These are phyloP conservation scores for Diplocarpon rosae DNA, from an alignment of 2,329 filamentous ascomycete genomes.

Conservation along the genomic window DNA sequence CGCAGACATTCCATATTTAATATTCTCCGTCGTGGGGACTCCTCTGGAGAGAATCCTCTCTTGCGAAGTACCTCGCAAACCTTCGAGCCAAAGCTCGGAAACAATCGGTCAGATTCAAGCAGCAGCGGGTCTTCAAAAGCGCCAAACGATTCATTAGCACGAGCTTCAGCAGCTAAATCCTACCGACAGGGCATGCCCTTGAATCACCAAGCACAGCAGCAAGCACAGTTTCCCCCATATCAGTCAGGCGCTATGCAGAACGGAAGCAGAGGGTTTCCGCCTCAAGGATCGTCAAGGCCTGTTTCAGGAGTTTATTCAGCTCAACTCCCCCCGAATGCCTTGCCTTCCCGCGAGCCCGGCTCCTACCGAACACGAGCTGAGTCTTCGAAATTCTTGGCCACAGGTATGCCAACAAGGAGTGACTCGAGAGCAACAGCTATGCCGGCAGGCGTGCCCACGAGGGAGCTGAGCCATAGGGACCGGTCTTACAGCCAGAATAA, in stretches of 20 bases:
- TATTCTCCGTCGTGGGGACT: slow-evolving; percentile 26
- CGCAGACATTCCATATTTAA: slow-evolving; percentile 28
- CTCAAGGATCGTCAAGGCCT: slow-evolving; percentile 30
- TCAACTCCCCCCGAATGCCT: slow-evolving; percentile 31
- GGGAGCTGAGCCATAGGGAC: slow-evolving; percentile 60
- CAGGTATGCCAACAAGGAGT: slow-evolving; percentile 42
- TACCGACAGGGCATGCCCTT: slow-evolving; percentile 34
- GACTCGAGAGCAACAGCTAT: slow-evolving; percentile 53
- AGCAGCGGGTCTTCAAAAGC: slow-evolving; percentile 23
- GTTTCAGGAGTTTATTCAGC: slow-evolving; percentile 36
- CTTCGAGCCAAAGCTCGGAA: slow-evolving; percentile 13
- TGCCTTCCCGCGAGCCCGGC: slow-evolving; percentile 29
- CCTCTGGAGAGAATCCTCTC: slow-evolving; percentile 14
- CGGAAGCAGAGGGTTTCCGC: slow-evolving; percentile 28
- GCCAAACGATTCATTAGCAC: slow-evolving; percentile 19
- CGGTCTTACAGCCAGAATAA: slow-evolving; percentile 53
- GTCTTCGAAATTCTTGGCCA: slow-evolving; percentile 43
- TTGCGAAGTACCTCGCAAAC: slow-evolving; percentile 14
- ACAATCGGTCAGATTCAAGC: slow-evolving; percentile 20
- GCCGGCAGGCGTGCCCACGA: slow-evolving; percentile 48
- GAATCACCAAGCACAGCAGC: slow-evolving; percentile 34
- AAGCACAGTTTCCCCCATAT: slow-evolving; percentile 33
- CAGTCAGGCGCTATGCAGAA: slow-evolving; percentile 32
- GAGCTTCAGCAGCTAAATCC: slow-evolving; percentile 24
- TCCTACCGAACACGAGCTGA: slow-evolving; percentile 48